These are phyloP conservation scores for Steccherinum ochraceum DNA, from an alignment of 768 basidiomycete species.

Conservation along the genomic window DNA sequence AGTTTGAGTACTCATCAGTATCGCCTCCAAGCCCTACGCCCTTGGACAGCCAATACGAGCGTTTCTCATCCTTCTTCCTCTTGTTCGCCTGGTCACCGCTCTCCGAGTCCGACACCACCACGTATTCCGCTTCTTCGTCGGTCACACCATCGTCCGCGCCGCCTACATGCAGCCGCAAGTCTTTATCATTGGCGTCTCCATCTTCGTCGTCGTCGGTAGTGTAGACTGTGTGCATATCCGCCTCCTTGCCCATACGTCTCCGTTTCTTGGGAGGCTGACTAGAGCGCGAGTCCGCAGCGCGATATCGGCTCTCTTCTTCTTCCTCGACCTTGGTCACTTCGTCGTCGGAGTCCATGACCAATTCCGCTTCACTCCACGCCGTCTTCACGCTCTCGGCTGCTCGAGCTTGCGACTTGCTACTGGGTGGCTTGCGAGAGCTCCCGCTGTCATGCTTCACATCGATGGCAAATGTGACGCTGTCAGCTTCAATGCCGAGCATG, in stretches of 20 bases:
- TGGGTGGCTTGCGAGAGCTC: slow-evolving; percentile 1
- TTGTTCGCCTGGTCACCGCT: slow-evolving; percentile 13
- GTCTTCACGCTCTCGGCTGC: slow-evolving; percentile 22
- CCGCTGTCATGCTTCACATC: slow-evolving; percentile 5
- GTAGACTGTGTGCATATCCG: slow-evolving; percentile 40
- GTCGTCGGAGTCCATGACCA: slow-evolving; percentile 23
- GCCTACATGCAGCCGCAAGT: slow-evolving; percentile 7
- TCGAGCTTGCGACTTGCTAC: not conserved
- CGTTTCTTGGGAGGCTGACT: slow-evolving; percentile 43
- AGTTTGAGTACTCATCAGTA: too few species aligned
- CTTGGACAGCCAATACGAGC: slow-evolving; percentile 59
- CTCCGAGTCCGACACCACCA: slow-evolving; percentile 6
- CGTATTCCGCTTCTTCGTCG: slow-evolving; percentile 24
- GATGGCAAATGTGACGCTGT: slow-evolving; percentile 7
- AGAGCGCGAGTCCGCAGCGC: slow-evolving; percentile 14
- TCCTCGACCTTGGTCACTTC: slow-evolving; percentile 27
- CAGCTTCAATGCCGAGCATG: slow-evolving; percentile 42
- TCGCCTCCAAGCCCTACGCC: slow-evolving; percentile 21
- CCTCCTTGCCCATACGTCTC: slow-evolving; percentile 30
- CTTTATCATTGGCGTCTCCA: slow-evolving; percentile 12
- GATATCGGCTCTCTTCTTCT: slow-evolving; percentile 46
- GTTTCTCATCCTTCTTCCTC: slow-evolving; percentile 28
- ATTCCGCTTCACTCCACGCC: slow-evolving; percentile 37
- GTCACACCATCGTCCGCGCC: slow-evolving; percentile 20
- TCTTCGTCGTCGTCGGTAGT: slow-evolving; percentile 47